Percentiles rank a stretch among this genome's conserved stretches.
Conservation (phyloP, 805 yeast species). For the Candida golubevii region DNA sequence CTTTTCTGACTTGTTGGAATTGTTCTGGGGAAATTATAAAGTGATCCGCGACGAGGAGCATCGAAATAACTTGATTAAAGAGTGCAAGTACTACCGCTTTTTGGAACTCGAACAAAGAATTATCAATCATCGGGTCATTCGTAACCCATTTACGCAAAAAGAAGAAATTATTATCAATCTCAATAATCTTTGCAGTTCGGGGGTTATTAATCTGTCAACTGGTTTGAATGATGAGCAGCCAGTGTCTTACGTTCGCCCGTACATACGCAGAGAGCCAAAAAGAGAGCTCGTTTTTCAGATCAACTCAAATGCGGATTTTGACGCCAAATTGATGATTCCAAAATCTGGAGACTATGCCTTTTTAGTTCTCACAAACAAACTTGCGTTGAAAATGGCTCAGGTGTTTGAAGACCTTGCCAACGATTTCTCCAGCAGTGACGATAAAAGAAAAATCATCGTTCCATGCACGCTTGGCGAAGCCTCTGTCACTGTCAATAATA, state of each 20-base stretch:
- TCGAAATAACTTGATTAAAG: slow-evolving; percentile 55
- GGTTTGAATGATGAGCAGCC: slow-evolving; percentile 21
- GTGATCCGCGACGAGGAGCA: slow-evolving; percentile 49
- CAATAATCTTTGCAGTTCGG: slow-evolving; percentile 41
- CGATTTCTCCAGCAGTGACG: slow-evolving; percentile 17
- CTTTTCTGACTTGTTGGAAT: slow-evolving; percentile 52
- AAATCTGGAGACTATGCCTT: slow-evolving; percentile 21
- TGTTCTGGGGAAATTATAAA: slow-evolving; percentile 52
- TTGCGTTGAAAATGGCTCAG: slow-evolving; percentile 21
- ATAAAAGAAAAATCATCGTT: slow-evolving; percentile 18
- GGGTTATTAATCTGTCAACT: slow-evolving; percentile 24
- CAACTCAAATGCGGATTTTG: slow-evolving; percentile 23
- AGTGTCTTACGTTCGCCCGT: slow-evolving; percentile 31
- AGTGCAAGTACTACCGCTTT: slow-evolving; percentile 75
- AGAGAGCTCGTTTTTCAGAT: slow-evolving; percentile 32
- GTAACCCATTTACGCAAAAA: slow-evolving; percentile 46
- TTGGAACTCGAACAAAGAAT: slow-evolving; percentile 69
- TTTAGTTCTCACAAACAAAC: slow-evolving; percentile 23
- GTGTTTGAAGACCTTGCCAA: slow-evolving; percentile 22
- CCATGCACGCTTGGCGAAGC: slow-evolving; percentile 27
- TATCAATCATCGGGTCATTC: slow-evolving; percentile 45
- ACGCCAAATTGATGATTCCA: slow-evolving; percentile 32
- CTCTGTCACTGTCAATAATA: slow-evolving; percentile 30
- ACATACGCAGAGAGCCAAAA: slow-evolving; percentile 27
- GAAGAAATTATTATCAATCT: slow-evolving; percentile 58